These are phyloP conservation scores for Fusarium brevicatenulatum DNA, from an alignment of 2,329 filamentous ascomycete species.

Conservation along the genomic window DNA sequence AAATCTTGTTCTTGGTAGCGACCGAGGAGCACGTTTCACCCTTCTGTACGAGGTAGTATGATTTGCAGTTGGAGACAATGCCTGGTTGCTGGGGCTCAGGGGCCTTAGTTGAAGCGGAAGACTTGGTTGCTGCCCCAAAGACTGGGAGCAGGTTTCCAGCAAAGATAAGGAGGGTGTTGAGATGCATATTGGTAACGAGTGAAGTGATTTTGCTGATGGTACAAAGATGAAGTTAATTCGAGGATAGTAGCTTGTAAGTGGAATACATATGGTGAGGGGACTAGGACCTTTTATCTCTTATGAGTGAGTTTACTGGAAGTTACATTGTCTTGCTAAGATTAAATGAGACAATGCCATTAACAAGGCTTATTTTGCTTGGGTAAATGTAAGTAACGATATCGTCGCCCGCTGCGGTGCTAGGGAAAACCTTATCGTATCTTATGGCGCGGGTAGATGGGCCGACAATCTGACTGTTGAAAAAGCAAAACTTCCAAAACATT, in stretches of 20 bases:
- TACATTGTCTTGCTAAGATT: accelerated
- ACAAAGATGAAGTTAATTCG: accelerated
- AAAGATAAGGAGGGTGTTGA: background rate
- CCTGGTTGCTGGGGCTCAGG: background rate
- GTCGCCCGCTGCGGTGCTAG: background rate
- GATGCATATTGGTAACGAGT: background rate
- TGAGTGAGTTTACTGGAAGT: background rate
- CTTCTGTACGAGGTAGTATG: background rate
- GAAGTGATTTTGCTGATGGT: background rate
- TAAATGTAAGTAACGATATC: background rate
- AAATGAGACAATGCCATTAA: background rate
- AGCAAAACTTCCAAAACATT: too few species aligned
- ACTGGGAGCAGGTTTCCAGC: background rate
- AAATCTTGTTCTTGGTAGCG: background rate
- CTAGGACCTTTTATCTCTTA: accelerated
- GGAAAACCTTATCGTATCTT: background rate
- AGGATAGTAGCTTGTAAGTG: too few species aligned
- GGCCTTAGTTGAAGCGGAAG: background rate
- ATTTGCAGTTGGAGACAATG: background rate
- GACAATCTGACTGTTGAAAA: background rate
- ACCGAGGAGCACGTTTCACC: background rate
- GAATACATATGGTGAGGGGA: accelerated
- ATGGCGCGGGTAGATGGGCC: background rate
- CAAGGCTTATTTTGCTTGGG: background rate
- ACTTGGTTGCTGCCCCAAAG: background rate